These are phyloP conservation scores for Annulohypoxylon maeteangense DNA, from an alignment of 495 filamentous ascomycete species.

Conservation along the genomic window DNA sequence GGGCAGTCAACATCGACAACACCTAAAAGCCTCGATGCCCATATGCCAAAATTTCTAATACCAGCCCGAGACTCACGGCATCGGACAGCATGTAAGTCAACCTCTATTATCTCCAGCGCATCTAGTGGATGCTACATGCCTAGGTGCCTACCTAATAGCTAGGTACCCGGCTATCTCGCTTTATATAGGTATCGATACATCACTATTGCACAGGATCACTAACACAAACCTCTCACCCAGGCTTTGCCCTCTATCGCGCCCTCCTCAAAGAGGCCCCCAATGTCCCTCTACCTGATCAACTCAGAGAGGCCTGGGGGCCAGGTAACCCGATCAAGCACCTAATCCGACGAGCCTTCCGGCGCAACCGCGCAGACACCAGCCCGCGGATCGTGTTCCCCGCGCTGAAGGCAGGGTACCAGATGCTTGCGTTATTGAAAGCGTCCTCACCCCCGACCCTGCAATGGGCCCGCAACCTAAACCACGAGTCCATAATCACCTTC, in stretches of 20 bases:
- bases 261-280: conserved; percentile 70
- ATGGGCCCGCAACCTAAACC: conserved; percentile 31
- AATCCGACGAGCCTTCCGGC: conserved; percentile 67
- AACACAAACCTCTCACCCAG: conserved; percentile 51
- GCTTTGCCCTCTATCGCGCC: conserved; percentile 77
- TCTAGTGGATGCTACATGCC: conserved; percentile 25
- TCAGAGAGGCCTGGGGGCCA: conserved; percentile 53
- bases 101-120: not conserved
- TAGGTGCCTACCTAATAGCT: not conserved
- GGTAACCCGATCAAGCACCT: conserved; percentile 54
- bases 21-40: conserved; percentile 33
- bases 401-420: conserved; percentile 73
- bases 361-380: conserved; percentile 64
- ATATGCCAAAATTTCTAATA: conserved; percentile 58
- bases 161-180: too few relatives aligned
- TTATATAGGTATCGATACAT: too few relatives aligned
- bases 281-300: conserved; percentile 58
- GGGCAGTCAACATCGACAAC: not conserved
- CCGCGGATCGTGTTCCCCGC: conserved; percentile 64
- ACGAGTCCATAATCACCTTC: conserved; percentile 48
- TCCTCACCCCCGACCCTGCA: conserved; percentile 19
- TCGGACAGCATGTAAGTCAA: conserved; percentile 69
- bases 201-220: not conserved
- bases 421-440: conserved; percentile 45
- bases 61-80: conserved; percentile 63